Conservation (phyloP, 345 rosid species). For the Citrus reticulata region DNA sequence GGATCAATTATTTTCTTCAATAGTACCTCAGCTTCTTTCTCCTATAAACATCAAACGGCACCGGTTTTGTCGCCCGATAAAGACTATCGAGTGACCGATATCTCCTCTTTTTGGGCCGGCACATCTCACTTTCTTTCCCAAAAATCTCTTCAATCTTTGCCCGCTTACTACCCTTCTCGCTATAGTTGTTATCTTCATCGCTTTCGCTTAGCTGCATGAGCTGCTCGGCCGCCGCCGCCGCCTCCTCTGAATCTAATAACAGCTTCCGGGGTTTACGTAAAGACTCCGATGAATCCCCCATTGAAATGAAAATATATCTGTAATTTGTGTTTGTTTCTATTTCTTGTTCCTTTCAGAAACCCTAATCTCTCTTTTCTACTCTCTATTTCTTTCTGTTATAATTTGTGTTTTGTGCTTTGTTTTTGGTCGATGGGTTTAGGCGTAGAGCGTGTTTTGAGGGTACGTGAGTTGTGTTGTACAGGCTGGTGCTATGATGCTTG, state of each 20-base stretch:
- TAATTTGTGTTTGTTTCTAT: not conserved
- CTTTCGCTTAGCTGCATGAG: conserved; percentile 39
- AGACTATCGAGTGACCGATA: conserved; percentile 31
- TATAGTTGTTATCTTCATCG: conserved; percentile 27
- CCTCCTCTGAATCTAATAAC: conserved; percentile 29
- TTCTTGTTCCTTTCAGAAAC: too few relatives aligned
- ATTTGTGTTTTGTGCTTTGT: not conserved
- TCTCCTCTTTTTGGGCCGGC: conserved; percentile 22
- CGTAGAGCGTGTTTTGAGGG: conserved; percentile 20
- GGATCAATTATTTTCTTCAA: not conserved
- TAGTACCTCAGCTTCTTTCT: not conserved
- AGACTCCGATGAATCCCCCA: conserved; percentile 5
- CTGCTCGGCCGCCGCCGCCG: conserved; percentile 18
- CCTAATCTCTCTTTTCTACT: not conserved
- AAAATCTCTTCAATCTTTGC: conserved; percentile 36
- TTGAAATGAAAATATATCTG: not conserved
- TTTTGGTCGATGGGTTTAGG: conserved; percentile 6
- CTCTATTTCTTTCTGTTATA: not conserved
- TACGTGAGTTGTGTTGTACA: not conserved
- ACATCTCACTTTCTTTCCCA: conserved; percentile 22
- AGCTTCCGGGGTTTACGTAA: not conserved
- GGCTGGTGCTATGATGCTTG: conserved; percentile 29
- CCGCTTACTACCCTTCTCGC: not conserved
- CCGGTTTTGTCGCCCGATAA: conserved; percentile 22
- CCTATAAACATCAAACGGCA: not conserved